phyloP scores from a whole-genome alignment of 108 stramenopile genomes.

The Pelagomonas calceolata region DNA sequence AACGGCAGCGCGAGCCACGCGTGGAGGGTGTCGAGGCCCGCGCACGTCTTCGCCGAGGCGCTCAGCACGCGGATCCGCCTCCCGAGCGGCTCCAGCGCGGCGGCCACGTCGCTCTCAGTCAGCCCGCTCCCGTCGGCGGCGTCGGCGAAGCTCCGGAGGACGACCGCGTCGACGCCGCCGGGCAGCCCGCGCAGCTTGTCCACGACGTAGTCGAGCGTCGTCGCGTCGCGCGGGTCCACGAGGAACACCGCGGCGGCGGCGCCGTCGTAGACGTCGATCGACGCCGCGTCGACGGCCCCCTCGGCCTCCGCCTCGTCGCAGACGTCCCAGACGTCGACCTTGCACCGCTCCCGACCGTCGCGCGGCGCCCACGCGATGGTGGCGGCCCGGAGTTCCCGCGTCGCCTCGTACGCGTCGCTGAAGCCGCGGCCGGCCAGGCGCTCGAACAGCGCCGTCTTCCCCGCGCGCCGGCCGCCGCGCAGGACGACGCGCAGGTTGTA shows the following conservation, averaged over 20 bases:
- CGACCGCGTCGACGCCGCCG: neutral
- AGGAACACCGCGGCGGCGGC: neutral
- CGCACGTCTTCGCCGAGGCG: neutral
- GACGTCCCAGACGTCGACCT: constrained; percentile 3
- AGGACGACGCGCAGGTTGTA: neutral
- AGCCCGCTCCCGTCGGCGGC: neutral
- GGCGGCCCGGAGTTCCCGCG: neutral
- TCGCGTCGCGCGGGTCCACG: neutral
- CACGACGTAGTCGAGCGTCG: neutral
- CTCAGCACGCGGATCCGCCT: neutral
- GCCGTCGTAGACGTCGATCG: neutral
- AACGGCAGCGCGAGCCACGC: neutral
- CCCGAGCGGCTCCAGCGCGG: neutral
- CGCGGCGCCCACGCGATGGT: neutral
- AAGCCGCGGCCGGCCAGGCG: neutral
- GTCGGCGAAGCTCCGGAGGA: neutral
- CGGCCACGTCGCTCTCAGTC: neutral
- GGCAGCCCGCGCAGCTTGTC: neutral
- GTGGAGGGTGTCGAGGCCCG: neutral
- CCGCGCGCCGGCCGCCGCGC: neutral
- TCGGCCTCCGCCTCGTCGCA: neutral
- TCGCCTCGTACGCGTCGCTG: neutral
- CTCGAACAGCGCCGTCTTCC: neutral
- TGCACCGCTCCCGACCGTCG: neutral
- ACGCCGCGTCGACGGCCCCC: neutral